Conservation (phyloP, 1,284 basidiomycete species). For the Dichomitus squalens region DNA sequence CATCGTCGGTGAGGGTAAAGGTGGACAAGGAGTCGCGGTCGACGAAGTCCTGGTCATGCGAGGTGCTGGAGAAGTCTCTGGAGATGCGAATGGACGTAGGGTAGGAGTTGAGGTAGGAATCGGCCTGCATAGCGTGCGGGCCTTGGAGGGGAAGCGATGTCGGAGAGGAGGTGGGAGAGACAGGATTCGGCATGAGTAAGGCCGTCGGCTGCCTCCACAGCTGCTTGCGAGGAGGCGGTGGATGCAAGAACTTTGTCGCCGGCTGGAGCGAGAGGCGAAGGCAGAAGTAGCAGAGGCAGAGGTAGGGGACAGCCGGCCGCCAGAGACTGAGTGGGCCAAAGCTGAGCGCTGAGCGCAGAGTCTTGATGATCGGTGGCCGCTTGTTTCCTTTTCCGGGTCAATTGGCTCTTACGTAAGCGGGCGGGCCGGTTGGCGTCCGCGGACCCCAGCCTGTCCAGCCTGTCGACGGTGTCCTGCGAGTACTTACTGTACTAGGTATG, state of each 20-base stretch:
- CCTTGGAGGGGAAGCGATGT: constrained; percentile 17
- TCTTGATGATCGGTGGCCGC: constrained; percentile 19
- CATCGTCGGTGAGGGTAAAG: constrained; percentile 18
- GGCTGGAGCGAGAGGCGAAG: neutral
- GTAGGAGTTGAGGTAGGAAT: constrained; percentile 13
- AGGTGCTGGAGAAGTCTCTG: constrained; percentile 16
- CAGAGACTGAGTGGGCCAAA: neutral
- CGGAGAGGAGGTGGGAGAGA: constrained; percentile 16
- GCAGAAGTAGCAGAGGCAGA: neutral
- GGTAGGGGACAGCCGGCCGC: neutral
- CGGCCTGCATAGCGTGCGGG: constrained; percentile 20
- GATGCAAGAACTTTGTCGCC: neutral
- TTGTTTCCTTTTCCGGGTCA: constrained; percentile 18
- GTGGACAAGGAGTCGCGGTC: constrained; percentile 17
- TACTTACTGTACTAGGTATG: neutral
- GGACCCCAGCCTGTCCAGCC: too few species aligned
- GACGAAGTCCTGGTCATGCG: constrained; percentile 14
- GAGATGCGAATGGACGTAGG: constrained; percentile 23
- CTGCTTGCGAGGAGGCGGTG: neutral
- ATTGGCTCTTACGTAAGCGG: constrained; percentile 18
- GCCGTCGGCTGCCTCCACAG: neutral
- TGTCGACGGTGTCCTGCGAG: neutral
- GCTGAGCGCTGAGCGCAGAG: too few species aligned
- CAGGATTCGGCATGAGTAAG: constrained; percentile 15
- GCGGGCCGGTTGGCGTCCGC: too few species aligned